phyloP scores from a whole-genome alignment of 192 early-diverging fungal genomes.

The Coemansia sp. region DNA sequence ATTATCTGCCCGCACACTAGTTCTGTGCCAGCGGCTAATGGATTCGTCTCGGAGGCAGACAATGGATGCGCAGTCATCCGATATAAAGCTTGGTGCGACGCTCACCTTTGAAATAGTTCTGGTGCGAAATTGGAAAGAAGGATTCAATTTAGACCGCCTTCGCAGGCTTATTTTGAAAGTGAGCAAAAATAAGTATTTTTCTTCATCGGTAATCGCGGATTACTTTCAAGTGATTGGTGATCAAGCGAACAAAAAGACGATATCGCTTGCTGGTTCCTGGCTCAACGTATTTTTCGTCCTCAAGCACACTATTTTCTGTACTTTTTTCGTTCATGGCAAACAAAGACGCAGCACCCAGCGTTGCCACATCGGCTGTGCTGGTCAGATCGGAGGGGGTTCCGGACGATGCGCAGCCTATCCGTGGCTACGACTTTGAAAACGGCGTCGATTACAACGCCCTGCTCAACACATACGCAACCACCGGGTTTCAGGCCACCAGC shows the following conservation, averaged over 20 bases:
- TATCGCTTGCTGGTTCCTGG: background rate
- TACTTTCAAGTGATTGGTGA: background rate
- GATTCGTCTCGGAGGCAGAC: background rate
- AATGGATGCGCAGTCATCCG: slow-evolving; percentile 3
- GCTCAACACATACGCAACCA: slow-evolving; percentile 67
- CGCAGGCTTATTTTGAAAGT: background rate
- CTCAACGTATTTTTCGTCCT: background rate
- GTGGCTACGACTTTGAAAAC: slow-evolving; percentile 93
- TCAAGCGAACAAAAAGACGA: background rate
- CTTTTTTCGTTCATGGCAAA: background rate
- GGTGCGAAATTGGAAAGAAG: slow-evolving; percentile 38
- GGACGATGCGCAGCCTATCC: slow-evolving; percentile 57
- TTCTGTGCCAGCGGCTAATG: background rate
- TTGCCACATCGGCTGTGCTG: slow-evolving; percentile 62
- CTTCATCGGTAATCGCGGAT: background rate
- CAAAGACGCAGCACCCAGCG: slow-evolving; percentile 6
- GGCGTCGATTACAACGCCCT: slow-evolving; percentile 74
- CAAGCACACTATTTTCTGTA: background rate
- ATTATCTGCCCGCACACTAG: background rate
- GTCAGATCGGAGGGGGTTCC: slow-evolving; percentile 72
- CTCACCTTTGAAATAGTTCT: slow-evolving; percentile 21
- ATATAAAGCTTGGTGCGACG: slow-evolving; percentile 3
- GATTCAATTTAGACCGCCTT: slow-evolving; percentile 4
- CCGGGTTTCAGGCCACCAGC: slow-evolving; percentile 93
- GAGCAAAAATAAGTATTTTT: background rate